These are phyloP conservation scores for Alternaria sp. DNA, from an alignment of 2,329 filamentous ascomycete genomes.

Conservation along the genomic window DNA sequence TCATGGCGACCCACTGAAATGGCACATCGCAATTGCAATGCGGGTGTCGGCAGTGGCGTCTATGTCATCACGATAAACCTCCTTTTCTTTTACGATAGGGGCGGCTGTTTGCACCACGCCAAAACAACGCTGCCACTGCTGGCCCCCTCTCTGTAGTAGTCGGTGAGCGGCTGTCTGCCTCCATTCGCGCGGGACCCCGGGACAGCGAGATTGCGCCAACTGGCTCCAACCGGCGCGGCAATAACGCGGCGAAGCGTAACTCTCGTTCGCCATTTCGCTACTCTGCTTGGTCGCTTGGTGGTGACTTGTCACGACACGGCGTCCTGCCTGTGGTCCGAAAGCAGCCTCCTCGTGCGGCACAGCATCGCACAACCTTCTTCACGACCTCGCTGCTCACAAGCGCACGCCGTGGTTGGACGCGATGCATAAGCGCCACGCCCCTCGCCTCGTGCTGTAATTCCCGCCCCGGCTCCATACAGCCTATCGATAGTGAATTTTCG, in stretches of 20 bases:
- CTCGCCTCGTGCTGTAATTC: neutral
- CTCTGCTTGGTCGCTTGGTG: slow-evolving; percentile 2
- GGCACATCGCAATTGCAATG: slow-evolving; percentile 11
- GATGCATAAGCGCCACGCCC: neutral
- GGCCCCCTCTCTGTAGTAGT: neutral
- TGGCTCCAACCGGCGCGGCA: slow-evolving; percentile 13
- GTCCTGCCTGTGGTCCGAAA: neutral
- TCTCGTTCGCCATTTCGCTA: neutral
- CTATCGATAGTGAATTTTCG: slow-evolving; percentile 9
- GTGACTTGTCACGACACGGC: slow-evolving; percentile 2
- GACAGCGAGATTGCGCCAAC: slow-evolving; percentile 16
- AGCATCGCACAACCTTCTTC: neutral
- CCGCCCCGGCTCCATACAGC: neutral
- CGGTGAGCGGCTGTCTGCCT: slow-evolving; percentile 2
- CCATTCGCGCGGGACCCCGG: slow-evolving; percentile 5
- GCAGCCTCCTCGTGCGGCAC: neutral
- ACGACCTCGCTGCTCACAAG: neutral
- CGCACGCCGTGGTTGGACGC: neutral
- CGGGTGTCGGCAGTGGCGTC: slow-evolving; percentile 7
- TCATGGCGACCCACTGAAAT: slow-evolving; percentile 4
- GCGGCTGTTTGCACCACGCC: neutral
- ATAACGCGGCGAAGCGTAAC: slow-evolving; percentile 6
- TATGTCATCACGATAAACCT: neutral
- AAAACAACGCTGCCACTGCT: neutral
- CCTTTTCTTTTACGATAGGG: neutral